Evolutionary conservation across 2,329 filamentous ascomycete genomes (phyloP), one percentile per base, ranked within the genome.

Genomic region (Talaromyces sp.): DNA sequence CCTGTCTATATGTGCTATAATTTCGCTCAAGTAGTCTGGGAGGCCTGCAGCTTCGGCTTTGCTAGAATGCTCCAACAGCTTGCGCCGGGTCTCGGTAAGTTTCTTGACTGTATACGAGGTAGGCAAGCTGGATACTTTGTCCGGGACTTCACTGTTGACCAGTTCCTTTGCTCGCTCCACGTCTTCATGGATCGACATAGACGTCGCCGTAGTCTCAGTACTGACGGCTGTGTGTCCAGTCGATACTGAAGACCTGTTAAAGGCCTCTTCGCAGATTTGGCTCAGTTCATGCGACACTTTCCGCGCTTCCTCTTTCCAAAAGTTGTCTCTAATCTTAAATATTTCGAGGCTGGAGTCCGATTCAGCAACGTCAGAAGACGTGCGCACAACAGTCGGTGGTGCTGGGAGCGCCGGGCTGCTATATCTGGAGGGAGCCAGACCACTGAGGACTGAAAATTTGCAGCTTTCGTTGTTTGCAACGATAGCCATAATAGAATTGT

Each of bases 201-300:
- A 77, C 21, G 76, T 79, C 6, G 80, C 79, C 29, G 83, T 83
- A 2, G 83, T 84, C 38, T 83, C 79, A 60, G 77, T 77, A 9
- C 77, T 76, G 3, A 71, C 69, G 19, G 76, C 74, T 0, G 80
- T 81, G 3, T 76, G 76, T 27, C 69, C 73, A 56, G 80, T 84
- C 2, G 83, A 79, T 24, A 82, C 74, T 0, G 81, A 88, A 58
- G 78, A 82, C 66, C 88, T 86, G 69, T 91, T 92, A 78, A 97
- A 97, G 1, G 92, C 92, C 68, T 94, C 90, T 69, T 97, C 92
- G 69, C 92, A 95, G 61, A 94, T 90, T 73, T 91, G 91, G 55
- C 91, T 91, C 63, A 97, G 87, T 67, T 91, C 91, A 67, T 85
- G 85, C 66, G 91, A 96, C 60, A 95, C 88, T 67, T 93, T 88